Conservation (phyloP, 805 yeast genomes). For the Pichia exigua region DNA sequence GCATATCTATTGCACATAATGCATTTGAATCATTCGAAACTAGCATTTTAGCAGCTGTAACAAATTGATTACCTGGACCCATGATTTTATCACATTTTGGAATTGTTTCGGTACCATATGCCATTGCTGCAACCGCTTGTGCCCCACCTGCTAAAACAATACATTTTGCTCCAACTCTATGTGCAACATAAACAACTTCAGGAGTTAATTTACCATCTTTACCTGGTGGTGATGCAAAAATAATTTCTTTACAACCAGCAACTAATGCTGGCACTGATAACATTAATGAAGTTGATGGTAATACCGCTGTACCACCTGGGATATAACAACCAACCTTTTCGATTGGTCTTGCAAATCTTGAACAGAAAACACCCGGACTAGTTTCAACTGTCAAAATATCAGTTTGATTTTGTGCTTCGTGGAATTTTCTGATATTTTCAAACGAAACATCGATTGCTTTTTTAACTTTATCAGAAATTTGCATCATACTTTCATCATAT, state of each 20-base stretch:
- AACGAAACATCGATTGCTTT: slow-evolving; percentile 85
- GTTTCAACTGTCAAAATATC: slow-evolving; percentile 81
- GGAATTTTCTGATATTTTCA: slow-evolving; percentile 84
- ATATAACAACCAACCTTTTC: slow-evolving; percentile 92
- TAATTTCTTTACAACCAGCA: slow-evolving; percentile 90
- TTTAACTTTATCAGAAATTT: slow-evolving; percentile 63
- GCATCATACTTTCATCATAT: slow-evolving; percentile 69
- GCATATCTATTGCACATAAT: slow-evolving; percentile 95
- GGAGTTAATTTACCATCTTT: slow-evolving; percentile 90
- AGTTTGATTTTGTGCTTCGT: slow-evolving; percentile 79
- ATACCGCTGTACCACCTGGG: slow-evolving; percentile 98
- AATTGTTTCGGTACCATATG: slow-evolving; percentile 90
- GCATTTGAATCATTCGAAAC: slow-evolving; percentile 95
- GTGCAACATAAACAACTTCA: slow-evolving; percentile 95
- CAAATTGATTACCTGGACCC: slow-evolving; percentile 99
- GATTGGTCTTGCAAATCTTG: slow-evolving; percentile 91
- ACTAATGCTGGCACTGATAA: slow-evolving; percentile 97
- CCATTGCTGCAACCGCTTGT: slow-evolving; percentile 98
- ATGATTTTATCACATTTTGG: slow-evolving; percentile 93
- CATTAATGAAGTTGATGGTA: slow-evolving; percentile 97
- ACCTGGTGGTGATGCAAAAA: slow-evolving; percentile 94
- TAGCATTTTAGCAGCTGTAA: slow-evolving; percentile 97
- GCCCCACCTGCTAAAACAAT: slow-evolving; percentile 98
- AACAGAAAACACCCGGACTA: slow-evolving; percentile 86
- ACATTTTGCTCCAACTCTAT: slow-evolving; percentile 84